These are phyloP conservation scores for Kluyveromyces sp. DNA, from an alignment of 1,139 yeast species.

Conservation along the genomic window DNA sequence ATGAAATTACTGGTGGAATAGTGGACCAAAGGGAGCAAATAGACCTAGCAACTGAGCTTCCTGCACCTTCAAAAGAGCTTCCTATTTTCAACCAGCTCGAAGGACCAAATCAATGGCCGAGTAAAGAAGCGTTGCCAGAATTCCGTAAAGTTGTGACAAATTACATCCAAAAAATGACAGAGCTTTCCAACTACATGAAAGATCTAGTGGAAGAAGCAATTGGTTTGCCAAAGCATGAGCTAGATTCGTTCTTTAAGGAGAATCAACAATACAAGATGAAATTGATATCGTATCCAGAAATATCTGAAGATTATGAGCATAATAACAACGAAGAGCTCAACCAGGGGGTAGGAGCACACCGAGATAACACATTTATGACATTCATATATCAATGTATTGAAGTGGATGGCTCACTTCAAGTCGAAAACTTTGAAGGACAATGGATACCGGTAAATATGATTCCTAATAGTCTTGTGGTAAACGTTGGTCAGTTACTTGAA, in stretches of 20 bases:
- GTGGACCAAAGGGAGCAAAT: slow-evolving; percentile 65
- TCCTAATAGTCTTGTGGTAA: slow-evolving; percentile 41
- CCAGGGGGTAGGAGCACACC: slow-evolving; percentile 67
- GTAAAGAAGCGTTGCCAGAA: slow-evolving; percentile 39
- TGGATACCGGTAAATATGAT: slow-evolving; percentile 50
- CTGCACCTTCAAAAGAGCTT: slow-evolving; percentile 38
- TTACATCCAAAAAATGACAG: slow-evolving; percentile 43
- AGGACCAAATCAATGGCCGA: slow-evolving; percentile 63
- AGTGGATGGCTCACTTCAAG: slow-evolving; percentile 48
- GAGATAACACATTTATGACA: slow-evolving; percentile 60
- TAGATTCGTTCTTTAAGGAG: slow-evolving; percentile 44
- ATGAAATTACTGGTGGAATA: slow-evolving; percentile 53
- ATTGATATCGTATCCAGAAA: slow-evolving; percentile 44
- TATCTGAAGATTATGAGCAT: slow-evolving; percentile 20
- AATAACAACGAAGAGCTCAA: slow-evolving; percentile 23
- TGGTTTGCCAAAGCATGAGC: slow-evolving; percentile 38
- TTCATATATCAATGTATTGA: slow-evolving; percentile 52
- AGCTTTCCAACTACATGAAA: slow-evolving; percentile 38
- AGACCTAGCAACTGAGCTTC: slow-evolving; percentile 56
- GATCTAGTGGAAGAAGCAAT: slow-evolving; percentile 48
- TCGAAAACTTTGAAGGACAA: slow-evolving; percentile 52
- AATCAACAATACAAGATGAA: slow-evolving; percentile 50
- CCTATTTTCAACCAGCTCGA: slow-evolving; percentile 52
- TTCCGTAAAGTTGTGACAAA: slow-evolving; percentile 40
- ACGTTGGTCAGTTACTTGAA: slow-evolving; percentile 49